A percentile compares a stretch with the other conserved stretches of the same genome.
phyloP scores from a whole-genome alignment of 1,139 yeast genomes.

The Yamadazyma buinensis region DNA sequence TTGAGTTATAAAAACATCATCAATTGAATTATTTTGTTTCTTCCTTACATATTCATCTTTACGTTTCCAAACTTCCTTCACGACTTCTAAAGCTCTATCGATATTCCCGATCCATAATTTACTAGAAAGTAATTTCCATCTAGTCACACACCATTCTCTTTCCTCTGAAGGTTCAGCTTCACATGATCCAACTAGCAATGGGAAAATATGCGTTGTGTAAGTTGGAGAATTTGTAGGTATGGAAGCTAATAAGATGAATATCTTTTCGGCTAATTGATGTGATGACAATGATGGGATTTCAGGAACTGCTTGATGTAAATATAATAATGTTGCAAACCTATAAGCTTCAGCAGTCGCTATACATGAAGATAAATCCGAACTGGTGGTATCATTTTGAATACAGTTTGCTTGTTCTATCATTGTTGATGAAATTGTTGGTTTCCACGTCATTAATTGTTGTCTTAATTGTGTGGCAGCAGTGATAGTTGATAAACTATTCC shows the following conservation, averaged over 20 bases:
- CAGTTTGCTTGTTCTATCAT: slow-evolving; percentile 27
- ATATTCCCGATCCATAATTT: slow-evolving; percentile 64
- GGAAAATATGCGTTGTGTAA: slow-evolving; percentile 58
- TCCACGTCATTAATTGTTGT: slow-evolving; percentile 52
- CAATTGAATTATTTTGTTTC: slow-evolving; percentile 14
- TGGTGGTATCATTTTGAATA: slow-evolving; percentile 14
- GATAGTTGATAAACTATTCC: slow-evolving; percentile 45
- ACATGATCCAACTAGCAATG: slow-evolving; percentile 60
- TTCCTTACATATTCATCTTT: slow-evolving; percentile 41
- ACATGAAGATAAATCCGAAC: slow-evolving; percentile 57
- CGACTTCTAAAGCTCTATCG: slow-evolving; percentile 64
- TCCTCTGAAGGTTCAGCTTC: slow-evolving; percentile 59
- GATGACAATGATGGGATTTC: slow-evolving; percentile 57
- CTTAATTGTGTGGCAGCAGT: slow-evolving; percentile 54
- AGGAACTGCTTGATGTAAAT: slow-evolving; percentile 67
- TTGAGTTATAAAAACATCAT: slow-evolving; percentile 14
- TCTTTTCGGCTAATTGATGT: slow-evolving; percentile 56
- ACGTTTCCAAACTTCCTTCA: slow-evolving; percentile 65
- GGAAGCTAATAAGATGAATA: slow-evolving; percentile 56
- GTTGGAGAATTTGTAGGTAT: slow-evolving; percentile 60
- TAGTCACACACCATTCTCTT: slow-evolving; percentile 55
- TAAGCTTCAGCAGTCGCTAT: slow-evolving; percentile 70
- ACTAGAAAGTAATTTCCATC: slow-evolving; percentile 54
- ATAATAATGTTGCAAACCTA: slow-evolving; percentile 53
- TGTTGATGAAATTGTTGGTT: slow-evolving; percentile 39